Conservation (phyloP, 2,329 filamentous ascomycete species). For the Talaromyces funiculosus region DNA sequence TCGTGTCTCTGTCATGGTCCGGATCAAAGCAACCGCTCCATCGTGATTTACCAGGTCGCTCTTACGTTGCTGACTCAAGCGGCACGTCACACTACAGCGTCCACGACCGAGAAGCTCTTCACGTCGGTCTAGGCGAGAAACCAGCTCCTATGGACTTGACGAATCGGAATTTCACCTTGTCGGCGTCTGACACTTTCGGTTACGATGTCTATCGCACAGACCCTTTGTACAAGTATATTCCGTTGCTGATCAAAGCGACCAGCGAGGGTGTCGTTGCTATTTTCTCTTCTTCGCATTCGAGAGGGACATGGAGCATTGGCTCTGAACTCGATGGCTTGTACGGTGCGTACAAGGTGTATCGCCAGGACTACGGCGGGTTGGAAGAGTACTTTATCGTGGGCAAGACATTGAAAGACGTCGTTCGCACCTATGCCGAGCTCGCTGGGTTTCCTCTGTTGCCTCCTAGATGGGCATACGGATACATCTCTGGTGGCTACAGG, state of each 20-base stretch:
- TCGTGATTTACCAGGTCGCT: conserved; percentile 58
- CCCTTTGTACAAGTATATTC: conserved; percentile 71
- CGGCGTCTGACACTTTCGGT: conserved; percentile 66
- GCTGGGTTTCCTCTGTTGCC: conserved; percentile 64
- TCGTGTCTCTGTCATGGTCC: conserved; percentile 52
- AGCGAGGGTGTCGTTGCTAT: conserved; percentile 59
- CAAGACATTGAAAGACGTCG: conserved; percentile 60
- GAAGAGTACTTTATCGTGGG: conserved; percentile 67
- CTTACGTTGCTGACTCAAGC: conserved; percentile 57
- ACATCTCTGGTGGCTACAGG: conserved; percentile 63
- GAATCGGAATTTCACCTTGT: conserved; percentile 60
- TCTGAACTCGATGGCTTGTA: conserved; percentile 71
- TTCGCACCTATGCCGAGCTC: conserved; percentile 60
- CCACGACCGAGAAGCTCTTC: conserved; percentile 58
- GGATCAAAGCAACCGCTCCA: conserved; percentile 52
- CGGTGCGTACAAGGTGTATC: conserved; percentile 68
- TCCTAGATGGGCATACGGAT: conserved; percentile 67
- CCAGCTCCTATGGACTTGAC: conserved; percentile 67
- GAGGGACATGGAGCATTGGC: conserved; percentile 62
- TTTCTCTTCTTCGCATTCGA: conserved; percentile 61
- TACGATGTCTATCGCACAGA: conserved; percentile 67
- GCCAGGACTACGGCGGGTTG: conserved; percentile 65
- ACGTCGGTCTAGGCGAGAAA: conserved; percentile 68
- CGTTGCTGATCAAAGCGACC: conserved; percentile 63
- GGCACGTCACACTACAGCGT: conserved; percentile 61